Evolutionary conservation across 257 asterid species (phyloP), one percentile per base, ranked within the genome.

Genomic region (Lycium ferocissimum): DNA sequence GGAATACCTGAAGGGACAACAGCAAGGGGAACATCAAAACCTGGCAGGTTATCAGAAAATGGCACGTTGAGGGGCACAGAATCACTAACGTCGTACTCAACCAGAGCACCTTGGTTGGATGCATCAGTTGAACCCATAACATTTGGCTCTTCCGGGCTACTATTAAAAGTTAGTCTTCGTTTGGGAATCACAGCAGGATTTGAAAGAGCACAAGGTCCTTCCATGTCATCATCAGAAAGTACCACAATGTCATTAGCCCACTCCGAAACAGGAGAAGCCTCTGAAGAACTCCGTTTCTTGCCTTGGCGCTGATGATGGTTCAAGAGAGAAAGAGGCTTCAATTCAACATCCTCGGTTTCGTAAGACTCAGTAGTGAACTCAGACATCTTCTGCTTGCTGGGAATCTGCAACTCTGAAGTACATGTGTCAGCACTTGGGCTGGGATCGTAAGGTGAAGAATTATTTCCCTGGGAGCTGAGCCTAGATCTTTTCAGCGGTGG

Each of bases 401-500:
- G 51, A 80, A 84, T 38, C 83, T 84, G 83, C 70, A 59, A 54
- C 47, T 15, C 12, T n/a, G 40, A 56, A 61, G 66, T 71, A 49
- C 20, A 6, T 73, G 47, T 6, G 14, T 85, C 40, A 71, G 43
- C 57, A 75, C 82, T 82, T 9, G 80, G 59, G 9, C 11, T 33
- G 5, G 66, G 56, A 75, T 83, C 35, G 33, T 58, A 54, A 20
- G 72, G 40, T 79, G 85, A 66, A 58, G 87, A 35, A 57, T 88
- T 81, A 66, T 82, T 83, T 62, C 78, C 72, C 72, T 79, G 79
- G 67, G 79, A 75, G 84, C 72, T 78, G 56, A 53, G 62, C 84
- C 79, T 87, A 35, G 87, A 81, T 61, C 84, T 84, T 78, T 88
- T 91, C 57, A 61, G 5, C 33, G 83, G 88, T 37, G 91, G 90